A percentile compares a stretch with the other conserved stretches of the same genome.
Conservation (phyloP, 352 stramenopile species). For the Pythium oligandrum region DNA sequence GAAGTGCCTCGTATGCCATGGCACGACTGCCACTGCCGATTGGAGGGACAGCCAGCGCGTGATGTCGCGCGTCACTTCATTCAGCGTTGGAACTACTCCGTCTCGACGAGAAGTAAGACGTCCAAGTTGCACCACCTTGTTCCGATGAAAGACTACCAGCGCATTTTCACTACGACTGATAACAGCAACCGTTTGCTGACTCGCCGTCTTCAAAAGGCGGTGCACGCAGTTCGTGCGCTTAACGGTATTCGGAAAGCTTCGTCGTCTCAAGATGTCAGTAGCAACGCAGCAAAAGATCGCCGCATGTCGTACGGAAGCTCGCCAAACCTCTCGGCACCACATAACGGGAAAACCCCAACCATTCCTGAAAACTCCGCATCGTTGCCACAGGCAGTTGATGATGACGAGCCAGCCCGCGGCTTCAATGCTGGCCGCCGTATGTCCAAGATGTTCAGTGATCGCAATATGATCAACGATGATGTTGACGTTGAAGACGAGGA, state of each 20-base stretch:
- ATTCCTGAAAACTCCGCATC: neutral
- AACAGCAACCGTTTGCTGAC: slow-evolving; percentile 37
- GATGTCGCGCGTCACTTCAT: slow-evolving; percentile 86
- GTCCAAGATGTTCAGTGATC: slow-evolving; percentile 8
- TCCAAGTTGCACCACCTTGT: slow-evolving; percentile 69
- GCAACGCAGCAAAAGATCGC: neutral
- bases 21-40: slow-evolving; percentile 80
- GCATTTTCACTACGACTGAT: slow-evolving; percentile 27
- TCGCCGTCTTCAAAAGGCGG: slow-evolving; percentile 57
- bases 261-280: neutral
- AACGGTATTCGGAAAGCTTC: slow-evolving; percentile 22
- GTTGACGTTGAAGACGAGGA: slow-evolving; percentile 14
- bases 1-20: slow-evolving; percentile 76
- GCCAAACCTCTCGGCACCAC: slow-evolving; percentile 10
- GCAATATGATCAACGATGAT: neutral
- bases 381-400: neutral
- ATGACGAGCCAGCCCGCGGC: slow-evolving; percentile 4
- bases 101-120: slow-evolving; percentile 77
- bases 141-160: slow-evolving; percentile 62
- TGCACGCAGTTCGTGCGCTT: slow-evolving; percentile 55
- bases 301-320: slow-evolving; percentile 12
- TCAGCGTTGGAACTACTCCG: slow-evolving; percentile 86
- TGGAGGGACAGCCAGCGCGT: slow-evolving; percentile 70
- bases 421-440: slow-evolving; percentile 18
- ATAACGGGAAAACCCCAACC: neutral